Evolutionary conservation across 2,329 filamentous ascomycete species (phyloP).

Genomic region (Fusarium metavorans): DNA sequence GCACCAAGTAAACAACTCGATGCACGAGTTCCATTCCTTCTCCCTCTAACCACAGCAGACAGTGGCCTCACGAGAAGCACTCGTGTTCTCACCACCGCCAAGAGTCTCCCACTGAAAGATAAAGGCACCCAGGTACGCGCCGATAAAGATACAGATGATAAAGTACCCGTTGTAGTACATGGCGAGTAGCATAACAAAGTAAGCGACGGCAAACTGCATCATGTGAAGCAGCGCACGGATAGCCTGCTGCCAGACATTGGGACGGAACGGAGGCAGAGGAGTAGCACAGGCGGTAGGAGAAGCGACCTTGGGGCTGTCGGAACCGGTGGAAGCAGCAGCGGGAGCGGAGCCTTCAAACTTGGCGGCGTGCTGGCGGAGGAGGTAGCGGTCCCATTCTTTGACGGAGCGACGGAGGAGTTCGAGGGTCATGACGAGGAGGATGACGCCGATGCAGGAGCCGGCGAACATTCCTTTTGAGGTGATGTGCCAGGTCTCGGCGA

Average conservation of each 20-base stretch:
- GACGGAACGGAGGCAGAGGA: conserved; percentile 59
- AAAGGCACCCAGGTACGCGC: conserved; percentile 78
- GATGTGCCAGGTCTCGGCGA: conserved; percentile 77
- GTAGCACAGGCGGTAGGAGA: conserved; percentile 15
- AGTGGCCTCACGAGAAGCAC: conserved; percentile 53
- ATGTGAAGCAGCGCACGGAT: conserved; percentile 76
- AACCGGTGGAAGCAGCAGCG: conserved; percentile 21
- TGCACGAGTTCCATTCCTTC: not conserved
- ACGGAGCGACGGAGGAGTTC: conserved; percentile 77
- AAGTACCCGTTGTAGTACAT: conserved; percentile 77
- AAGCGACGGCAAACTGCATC: conserved; percentile 79
- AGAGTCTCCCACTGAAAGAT: conserved; percentile 78
- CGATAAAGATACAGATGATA: conserved; percentile 84
- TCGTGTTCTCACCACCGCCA: conserved; percentile 45
- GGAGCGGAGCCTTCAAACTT: conserved; percentile 42
- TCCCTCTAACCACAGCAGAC: conserved; percentile 55
- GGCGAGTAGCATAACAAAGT: conserved; percentile 78
- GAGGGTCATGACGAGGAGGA: conserved; percentile 78
- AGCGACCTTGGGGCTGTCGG: conserved; percentile 40
- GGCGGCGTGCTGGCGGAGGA: conserved; percentile 65
- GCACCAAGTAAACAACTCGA: not conserved
- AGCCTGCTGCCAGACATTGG: conserved; percentile 73
- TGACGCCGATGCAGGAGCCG: conserved; percentile 82
- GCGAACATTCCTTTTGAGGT: conserved; percentile 78
- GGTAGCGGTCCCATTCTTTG: conserved; percentile 78